Percentiles rank a stretch among this genome's conserved stretches.
Evolutionary conservation across 2,329 filamentous ascomycete species (phyloP).

Genomic region (Colletotrichum lindemuthianum): DNA sequence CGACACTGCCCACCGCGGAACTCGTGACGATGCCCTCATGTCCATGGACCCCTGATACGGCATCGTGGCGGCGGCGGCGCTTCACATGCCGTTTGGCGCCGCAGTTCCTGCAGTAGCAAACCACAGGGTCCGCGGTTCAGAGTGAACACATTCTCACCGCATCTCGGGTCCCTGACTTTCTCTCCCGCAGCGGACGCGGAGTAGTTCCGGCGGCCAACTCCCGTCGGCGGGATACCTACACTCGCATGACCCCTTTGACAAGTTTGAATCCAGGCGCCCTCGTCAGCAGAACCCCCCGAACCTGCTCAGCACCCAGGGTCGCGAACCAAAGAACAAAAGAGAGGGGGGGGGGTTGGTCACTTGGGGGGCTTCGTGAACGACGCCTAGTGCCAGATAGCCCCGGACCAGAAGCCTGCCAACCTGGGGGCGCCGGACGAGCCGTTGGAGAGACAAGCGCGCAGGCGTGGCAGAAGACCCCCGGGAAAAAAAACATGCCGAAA

Average conservation of each 20-base stretch:
- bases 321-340: not conserved
- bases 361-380: not conserved
- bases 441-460: slow-evolving; percentile 28
- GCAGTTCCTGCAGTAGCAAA: slow-evolving; percentile 33
- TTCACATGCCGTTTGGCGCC: slow-evolving; percentile 22
- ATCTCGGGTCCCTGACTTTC: slow-evolving; percentile 31
- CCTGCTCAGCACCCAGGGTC: too few species aligned
- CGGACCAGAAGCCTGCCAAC: too few species aligned
- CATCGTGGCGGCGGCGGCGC: slow-evolving; percentile 1
- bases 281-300: slow-evolving; percentile 2
- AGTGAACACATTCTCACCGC: slow-evolving; percentile 23
- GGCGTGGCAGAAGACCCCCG: not conserved
- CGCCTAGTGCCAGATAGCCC: too few species aligned
- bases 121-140: slow-evolving; percentile 1
- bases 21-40: slow-evolving; percentile 34
- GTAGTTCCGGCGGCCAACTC: not conserved
- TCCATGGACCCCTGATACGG: not conserved
- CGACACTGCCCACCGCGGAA: not conserved
- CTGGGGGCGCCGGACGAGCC: not conserved
- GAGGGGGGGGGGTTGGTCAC: not conserved
- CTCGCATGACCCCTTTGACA: slow-evolving; percentile 14
- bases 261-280: too few species aligned
- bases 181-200: slow-evolving; percentile 1
- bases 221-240: not conserved
- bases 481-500: slow-evolving; percentile 18